These are phyloP conservation scores for Rhizodiscina lignyota DNA, from an alignment of 495 filamentous ascomycete species.

Conservation along the genomic window DNA sequence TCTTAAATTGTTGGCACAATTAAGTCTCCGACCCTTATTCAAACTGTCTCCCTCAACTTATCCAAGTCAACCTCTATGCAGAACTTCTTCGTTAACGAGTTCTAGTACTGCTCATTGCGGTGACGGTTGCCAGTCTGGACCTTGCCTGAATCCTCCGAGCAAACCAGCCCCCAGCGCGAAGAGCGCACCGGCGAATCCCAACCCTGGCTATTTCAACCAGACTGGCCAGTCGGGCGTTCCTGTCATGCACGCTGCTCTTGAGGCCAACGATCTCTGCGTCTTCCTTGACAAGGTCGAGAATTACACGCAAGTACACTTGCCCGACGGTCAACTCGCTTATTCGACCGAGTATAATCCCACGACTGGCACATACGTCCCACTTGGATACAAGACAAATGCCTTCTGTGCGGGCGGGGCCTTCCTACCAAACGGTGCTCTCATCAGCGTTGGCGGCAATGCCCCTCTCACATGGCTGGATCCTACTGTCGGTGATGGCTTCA, in stretches of 20 bases:
- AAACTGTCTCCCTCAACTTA: no score
- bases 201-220: constrained; percentile 29
- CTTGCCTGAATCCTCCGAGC: constrained; percentile 16
- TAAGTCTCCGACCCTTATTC: no score
- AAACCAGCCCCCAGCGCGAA: constrained; percentile 15
- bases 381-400: constrained; percentile 41
- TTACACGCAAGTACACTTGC: constrained; percentile 36
- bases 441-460: constrained; percentile 41
- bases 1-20: no score
- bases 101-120: constrained; percentile 24
- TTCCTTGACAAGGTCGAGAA: constrained; percentile 51
- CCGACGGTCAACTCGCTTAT: constrained; percentile 39
- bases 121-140: constrained; percentile 28
- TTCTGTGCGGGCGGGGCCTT: constrained; percentile 47
- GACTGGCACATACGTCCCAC: constrained; percentile 28
- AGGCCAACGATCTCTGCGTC: constrained; percentile 40
- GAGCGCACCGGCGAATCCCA: constrained; percentile 16
- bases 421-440: constrained; percentile 35
- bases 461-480: constrained; percentile 36
- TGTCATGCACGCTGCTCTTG: constrained; percentile 44
- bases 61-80: no score
- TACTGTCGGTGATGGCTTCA: constrained; percentile 42
- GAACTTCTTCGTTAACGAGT: background rate
- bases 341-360: constrained; percentile 41
- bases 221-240: constrained; percentile 41